Conservation (phyloP, 257 asterid genomes). For the Solanum rostratum region DNA sequence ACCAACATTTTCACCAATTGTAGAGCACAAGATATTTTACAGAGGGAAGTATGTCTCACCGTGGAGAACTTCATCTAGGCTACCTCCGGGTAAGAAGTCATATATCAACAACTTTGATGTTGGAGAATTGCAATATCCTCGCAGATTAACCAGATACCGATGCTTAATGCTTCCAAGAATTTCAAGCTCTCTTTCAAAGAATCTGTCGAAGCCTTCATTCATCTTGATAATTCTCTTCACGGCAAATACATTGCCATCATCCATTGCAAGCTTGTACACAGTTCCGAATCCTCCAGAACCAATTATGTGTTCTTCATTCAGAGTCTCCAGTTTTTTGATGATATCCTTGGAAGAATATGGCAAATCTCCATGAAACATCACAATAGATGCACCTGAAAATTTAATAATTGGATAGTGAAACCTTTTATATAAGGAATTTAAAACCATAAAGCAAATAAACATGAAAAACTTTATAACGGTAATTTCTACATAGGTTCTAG, state of each 20-base stretch:
- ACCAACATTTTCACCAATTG: background rate
- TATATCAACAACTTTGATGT: conserved; percentile 68
- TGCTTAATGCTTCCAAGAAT: conserved; percentile 94
- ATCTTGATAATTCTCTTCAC: conserved; percentile 74
- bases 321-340: conserved; percentile 61
- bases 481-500: conserved; percentile 17
- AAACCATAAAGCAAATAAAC: background rate
- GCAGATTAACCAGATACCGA: conserved; percentile 67
- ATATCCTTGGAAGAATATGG: conserved; percentile 91
- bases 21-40: background rate
- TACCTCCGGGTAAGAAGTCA: conserved; percentile 80
- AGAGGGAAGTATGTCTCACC: conserved; percentile 24
- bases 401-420: background rate
- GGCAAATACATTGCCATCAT: conserved; percentile 82
- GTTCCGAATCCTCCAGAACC: conserved; percentile 95
- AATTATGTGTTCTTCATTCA: conserved; percentile 77
- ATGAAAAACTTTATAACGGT: background rate
- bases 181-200: conserved; percentile 87
- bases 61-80: conserved; percentile 84
- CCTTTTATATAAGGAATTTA: background rate
- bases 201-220: conserved; percentile 75
- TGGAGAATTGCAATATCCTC: conserved; percentile 90
- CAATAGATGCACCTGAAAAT: conserved; percentile 83
- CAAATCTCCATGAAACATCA: conserved; percentile 91
- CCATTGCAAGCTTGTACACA: conserved; percentile 87